Conservation (phyloP, 208 protist genomes). For the Wallacemonas rigidus region DNA sequence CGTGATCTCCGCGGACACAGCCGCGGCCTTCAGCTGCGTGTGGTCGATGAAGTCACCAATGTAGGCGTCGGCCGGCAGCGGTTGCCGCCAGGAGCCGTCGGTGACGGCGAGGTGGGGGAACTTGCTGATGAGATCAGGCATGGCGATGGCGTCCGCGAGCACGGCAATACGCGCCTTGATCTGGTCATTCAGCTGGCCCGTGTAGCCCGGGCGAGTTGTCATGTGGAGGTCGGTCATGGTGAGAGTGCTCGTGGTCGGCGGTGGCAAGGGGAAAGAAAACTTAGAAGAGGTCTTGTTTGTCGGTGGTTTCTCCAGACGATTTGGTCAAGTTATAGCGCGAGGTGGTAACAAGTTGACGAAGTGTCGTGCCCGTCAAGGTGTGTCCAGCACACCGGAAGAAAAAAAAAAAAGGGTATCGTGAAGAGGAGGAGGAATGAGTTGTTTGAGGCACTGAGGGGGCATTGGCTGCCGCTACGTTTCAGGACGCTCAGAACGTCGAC, state of each 20-base stretch:
- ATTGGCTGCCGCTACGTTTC: too few species aligned
- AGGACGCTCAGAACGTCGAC: too few species aligned
- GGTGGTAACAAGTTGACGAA: too few species aligned
- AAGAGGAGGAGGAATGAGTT: too few species aligned
- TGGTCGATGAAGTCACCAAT: slow-evolving; percentile 82
- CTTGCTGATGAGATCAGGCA: slow-evolving; percentile 46
- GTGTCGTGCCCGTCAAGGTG: too few species aligned
- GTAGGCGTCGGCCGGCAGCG: slow-evolving; percentile 6
- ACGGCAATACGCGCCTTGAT: slow-evolving; percentile 61
- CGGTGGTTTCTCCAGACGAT: too few species aligned
- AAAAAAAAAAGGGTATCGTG: too few species aligned
- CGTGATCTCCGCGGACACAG: slow-evolving; percentile 47
- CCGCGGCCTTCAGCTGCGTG: slow-evolving; percentile 82
- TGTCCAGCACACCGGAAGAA: too few species aligned
- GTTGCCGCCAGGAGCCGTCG: slow-evolving; percentile 57
- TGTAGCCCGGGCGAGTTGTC: slow-evolving; percentile 60
- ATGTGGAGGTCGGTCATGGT: slow-evolving; percentile 47
- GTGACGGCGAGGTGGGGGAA: slow-evolving; percentile 63
- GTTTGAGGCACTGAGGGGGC: too few species aligned
- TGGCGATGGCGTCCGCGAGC: slow-evolving; percentile 35
- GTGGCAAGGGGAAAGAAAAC: too few species aligned
- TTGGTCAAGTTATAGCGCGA: too few species aligned
- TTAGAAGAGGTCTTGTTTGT: too few species aligned
- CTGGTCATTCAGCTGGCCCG: slow-evolving; percentile 52
- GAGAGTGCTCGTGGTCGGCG: not conserved